Base-by-base conservation (phyloP, 371 early-diverging fungal genomes). In the Mucor racemosus region DNA sequence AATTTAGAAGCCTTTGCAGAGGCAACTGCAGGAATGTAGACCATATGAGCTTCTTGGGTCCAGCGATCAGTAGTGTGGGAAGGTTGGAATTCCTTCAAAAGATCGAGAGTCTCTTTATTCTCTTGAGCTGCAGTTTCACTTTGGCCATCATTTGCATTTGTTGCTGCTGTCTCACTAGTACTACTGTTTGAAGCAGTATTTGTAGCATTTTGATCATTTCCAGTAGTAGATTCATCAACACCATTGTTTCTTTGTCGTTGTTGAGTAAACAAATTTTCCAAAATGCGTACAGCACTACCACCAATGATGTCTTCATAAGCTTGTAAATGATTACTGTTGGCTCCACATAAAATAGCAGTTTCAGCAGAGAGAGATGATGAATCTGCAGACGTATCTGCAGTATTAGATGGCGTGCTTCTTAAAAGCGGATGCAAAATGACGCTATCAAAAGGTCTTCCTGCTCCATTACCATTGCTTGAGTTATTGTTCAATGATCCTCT, bases 21-120 rank as follows among this genome's bases (percentile, higher is more conserved):
- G 9, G 78, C 71, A 1, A 80, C 82, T 5, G 79, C 53, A 10
- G 74, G 58, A 8, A 92, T 92, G 66, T 85, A 92, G 71, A 91
- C 74, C 82, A 94, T 80, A 14, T 88, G 85, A 11, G 86, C 87
- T 73, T 94, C 95, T 67, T 95, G 92, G 36, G 80, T 77, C 95
- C 95, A 95, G 6, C 96, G 86, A 69, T 94, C 92, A 5, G 77
- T 60, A 0, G 92, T 90, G n/a, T 85, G 80, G 75, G 86, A 68
- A 6, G 91, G 90, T 42, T 75, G 76, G 60, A 88, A 91, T 10
- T 84, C 84, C 53, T 88, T 84, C 11, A 88, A 21, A 7, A 68
- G 26, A 1, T 26, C 57, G n/a, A 72, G 26, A 11, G 58, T 64
- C 33, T 72, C 69, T 26, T 50, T 72, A 60, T 21, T 70, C 38